Evolutionary conservation across 768 basidiomycete genomes (phyloP).

Genomic region (Porpolomopsis calyptriformis): DNA sequence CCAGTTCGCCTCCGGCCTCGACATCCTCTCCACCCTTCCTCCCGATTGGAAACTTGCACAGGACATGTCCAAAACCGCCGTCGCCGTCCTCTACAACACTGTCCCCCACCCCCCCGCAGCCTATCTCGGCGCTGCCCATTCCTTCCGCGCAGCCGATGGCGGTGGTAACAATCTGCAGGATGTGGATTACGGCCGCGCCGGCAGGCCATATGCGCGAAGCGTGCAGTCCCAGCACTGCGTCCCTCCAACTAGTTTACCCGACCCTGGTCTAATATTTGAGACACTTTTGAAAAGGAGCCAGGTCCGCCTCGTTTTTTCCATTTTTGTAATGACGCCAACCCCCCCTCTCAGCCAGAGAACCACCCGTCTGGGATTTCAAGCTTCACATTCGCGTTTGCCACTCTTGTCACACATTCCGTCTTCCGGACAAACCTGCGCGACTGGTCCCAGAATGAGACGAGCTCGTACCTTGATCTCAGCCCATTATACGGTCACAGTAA

Average conservation of each 20-base stretch:
- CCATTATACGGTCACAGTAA: conserved; percentile 43
- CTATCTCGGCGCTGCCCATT: conserved; percentile 23
- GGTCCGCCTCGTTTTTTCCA: conserved; percentile 24
- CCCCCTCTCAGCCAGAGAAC: conserved; percentile 22
- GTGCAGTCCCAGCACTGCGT: conserved; percentile 35
- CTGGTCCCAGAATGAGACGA: conserved; percentile 39
- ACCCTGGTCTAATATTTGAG: conserved; percentile 54
- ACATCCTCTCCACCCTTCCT: conserved; percentile 19
- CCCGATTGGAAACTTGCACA: conserved; percentile 12
- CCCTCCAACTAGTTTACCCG: conserved; percentile 37
- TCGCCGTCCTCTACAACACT: conserved; percentile 44
- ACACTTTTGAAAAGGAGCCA: conserved; percentile 35
- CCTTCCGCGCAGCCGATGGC: conserved; percentile 40
- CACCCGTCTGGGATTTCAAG: conserved; percentile 52
- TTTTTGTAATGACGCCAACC: conserved; percentile 17
- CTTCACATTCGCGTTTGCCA: conserved; percentile 57
- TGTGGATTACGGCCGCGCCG: conserved; percentile 39
- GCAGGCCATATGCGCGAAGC: conserved; percentile 42
- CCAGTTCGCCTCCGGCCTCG: conserved; percentile 22
- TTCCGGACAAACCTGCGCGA: conserved; percentile 39
- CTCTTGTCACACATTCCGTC: conserved; percentile 49
- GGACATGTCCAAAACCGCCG: conserved; percentile 15
- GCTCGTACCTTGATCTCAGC: conserved; percentile 47
- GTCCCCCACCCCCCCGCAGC: conserved; percentile 41
- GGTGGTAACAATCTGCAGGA: conserved; percentile 35